Conservation (phyloP, 805 yeast species). For the Lipomyces kockii region DNA sequence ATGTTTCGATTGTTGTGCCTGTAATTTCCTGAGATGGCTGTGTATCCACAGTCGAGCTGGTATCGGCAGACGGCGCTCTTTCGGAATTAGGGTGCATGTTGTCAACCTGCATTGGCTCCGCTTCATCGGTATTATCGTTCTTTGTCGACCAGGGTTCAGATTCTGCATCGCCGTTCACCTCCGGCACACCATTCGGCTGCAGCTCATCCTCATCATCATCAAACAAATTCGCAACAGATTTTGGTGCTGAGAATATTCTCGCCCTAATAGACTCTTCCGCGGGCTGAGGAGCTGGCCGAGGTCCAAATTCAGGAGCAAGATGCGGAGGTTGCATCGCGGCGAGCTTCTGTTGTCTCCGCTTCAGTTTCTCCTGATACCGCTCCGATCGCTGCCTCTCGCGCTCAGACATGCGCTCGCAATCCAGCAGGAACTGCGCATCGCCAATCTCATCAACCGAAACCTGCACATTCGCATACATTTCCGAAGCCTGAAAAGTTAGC, state of each 20-base stretch:
- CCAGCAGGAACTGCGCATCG: constrained; percentile 68
- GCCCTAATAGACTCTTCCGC: constrained; percentile 7
- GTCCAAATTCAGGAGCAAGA: not conserved
- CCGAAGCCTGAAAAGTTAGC: constrained; percentile 68
- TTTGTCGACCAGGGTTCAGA: constrained; percentile 3
- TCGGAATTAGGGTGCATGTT: not conserved
- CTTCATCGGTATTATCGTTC: constrained; percentile 6
- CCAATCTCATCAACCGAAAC: constrained; percentile 89
- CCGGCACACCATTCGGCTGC: constrained; percentile 7
- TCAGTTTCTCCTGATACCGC: constrained; percentile 43
- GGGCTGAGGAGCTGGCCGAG: constrained; percentile 3
- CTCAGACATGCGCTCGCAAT: constrained; percentile 72
- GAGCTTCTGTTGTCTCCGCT: constrained; percentile 35
- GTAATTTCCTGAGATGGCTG: not conserved
- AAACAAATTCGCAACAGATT: constrained; percentile 19
- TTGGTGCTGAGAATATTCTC: not conserved
- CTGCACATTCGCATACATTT: constrained; percentile 95
- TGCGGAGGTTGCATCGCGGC: constrained; percentile 3
- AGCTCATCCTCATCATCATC: constrained; percentile 22
- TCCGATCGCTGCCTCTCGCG: constrained; percentile 62
- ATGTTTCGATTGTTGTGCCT: not conserved
- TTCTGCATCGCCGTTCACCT: not conserved
- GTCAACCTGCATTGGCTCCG: constrained; percentile 5
- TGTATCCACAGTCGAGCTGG: not conserved
- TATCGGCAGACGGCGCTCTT: not conserved